Evolutionary conservation across 805 yeast species (phyloP), one percentile per base, ranked within the genome.

Genomic region (Metschnikowia corniflorae): DNA sequence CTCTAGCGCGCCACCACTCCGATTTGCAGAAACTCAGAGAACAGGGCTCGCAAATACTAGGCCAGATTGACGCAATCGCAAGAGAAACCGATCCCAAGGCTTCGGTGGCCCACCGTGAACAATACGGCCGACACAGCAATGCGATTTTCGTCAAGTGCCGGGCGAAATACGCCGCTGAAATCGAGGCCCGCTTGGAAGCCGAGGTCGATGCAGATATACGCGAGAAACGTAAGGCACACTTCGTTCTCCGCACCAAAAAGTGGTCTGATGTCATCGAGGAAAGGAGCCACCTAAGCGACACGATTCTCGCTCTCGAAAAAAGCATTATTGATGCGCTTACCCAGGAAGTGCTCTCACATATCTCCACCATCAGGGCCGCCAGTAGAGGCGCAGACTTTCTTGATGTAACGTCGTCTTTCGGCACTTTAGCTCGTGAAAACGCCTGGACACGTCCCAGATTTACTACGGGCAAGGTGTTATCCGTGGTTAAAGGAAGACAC

Each of bases 351-450:
- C 54, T 84, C 1, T 56, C 55, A 0, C 52, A 63, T 25, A 65
- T 77, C 16, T 47, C 65, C 1, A 61, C 64, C 2, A 62, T 87
- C 3, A 65, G 94, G 26, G 48, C 57, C 25, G 61, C 75, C 37
- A 63, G 84, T 35, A 54, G 68, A 36, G 49, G 68, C 26, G 58
- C 80, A 18, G 95, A 87, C 43, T 71, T 72, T 33, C 49, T 89
- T 5, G 98, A 91, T 57, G 78, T 82, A 0, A 64, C 84, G 1
- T 61, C 78, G 9, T 81, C 95, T 0, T 85, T 93, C 59, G 81
- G 95, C 0, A 57, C 63, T 0, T 60, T 89, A 12, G 82, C 97
- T 0, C 55, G 59, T n/a, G 95, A 86, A 47, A 75, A 73, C 42
- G 63, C 74, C 21, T 68, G 88, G 31, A 78, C 73, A 0, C 63